Base-by-base conservation (phyloP, 495 filamentous ascomycete species). In the Neurospora sp. region DNA sequence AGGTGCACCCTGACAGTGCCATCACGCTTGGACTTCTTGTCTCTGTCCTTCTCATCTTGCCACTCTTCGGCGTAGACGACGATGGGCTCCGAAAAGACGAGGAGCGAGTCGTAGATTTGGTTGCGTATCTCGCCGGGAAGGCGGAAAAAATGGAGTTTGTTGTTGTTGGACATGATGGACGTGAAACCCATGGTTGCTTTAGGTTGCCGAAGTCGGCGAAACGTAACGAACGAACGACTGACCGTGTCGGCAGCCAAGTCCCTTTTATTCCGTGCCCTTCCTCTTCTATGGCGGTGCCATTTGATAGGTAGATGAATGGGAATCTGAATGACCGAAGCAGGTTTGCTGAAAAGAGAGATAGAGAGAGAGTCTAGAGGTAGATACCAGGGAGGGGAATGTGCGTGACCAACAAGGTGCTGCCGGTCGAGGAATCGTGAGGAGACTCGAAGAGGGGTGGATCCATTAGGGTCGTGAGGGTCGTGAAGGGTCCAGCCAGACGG, bases 51-150 rank as follows among this genome's bases (percentile, higher is more conserved):
- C 0, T 41, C 12, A n/a, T 44, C 4, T 0, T 11, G 20, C 37
- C 44, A 54, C n/a, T 70, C 20, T 42, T 20, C 27, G 14, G 62
- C n/a, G 70, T 66, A 23, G 39, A 77, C 69, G 62, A 9, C 23
- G 42, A 77, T 46, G 8, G 76, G 71, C 20, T 59, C 35, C 1
- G 70, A 12, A 48, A 70, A 66, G 39, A 73, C 38, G 48, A 77
- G 42, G 39, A 75, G 74, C 12, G 70, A 16, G 39, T 66, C 14
- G 73, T 75, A 77, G 72, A 77, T 75, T 12, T 75, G 73, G 72
- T 77, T 77, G 27, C 75, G 73, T 69, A 77, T 73, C 66, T 77
- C 75, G 40, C 75, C 73, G 23, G 75, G 75, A 10, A 73, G 27
- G 18, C 40, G 39, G 35, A 75, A 72, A 38, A 77, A 41, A 40